Percentiles rank a stretch among this genome's conserved stretches.
Conservation (phyloP, 306 rosid species). For the Cajanus cajan region DNA sequence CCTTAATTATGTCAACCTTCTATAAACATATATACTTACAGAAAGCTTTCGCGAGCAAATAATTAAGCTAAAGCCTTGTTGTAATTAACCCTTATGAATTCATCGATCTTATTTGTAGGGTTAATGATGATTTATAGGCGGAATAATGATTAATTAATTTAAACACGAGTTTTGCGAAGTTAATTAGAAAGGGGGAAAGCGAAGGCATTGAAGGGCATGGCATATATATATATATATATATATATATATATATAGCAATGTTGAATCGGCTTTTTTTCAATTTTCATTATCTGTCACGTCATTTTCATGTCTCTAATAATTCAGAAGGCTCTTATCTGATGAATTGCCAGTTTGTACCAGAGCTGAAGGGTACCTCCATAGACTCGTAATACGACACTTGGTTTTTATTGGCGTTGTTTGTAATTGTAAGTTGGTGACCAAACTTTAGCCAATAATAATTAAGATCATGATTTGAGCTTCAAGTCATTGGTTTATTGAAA, state of each 20-base stretch:
- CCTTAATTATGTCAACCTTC: background rate
- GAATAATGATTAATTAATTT: background rate
- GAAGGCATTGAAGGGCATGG: background rate
- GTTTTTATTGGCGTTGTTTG: background rate
- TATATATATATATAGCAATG: background rate
- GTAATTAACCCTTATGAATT: background rate
- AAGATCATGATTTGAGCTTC: background rate
- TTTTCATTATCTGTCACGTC: conserved; percentile 33
- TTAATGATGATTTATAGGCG: background rate
- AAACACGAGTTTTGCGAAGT: background rate
- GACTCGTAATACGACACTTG: background rate
- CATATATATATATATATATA: background rate
- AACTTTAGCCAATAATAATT: background rate
- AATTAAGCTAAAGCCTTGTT: background rate
- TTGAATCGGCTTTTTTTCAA: background rate
- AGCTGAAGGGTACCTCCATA: conserved; percentile 4
- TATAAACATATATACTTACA: background rate
- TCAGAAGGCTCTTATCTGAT: conserved; percentile 32
- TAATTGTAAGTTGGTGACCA: background rate
- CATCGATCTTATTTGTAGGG: background rate
- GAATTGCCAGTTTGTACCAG: conserved; percentile 27
- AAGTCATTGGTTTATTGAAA: background rate
- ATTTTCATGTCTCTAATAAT: conserved; percentile 37
- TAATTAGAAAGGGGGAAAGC: background rate
- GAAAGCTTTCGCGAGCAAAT: background rate